Base-by-base conservation (phyloP, 139 green algal genomes). In the Penium margaritaceum region DNA sequence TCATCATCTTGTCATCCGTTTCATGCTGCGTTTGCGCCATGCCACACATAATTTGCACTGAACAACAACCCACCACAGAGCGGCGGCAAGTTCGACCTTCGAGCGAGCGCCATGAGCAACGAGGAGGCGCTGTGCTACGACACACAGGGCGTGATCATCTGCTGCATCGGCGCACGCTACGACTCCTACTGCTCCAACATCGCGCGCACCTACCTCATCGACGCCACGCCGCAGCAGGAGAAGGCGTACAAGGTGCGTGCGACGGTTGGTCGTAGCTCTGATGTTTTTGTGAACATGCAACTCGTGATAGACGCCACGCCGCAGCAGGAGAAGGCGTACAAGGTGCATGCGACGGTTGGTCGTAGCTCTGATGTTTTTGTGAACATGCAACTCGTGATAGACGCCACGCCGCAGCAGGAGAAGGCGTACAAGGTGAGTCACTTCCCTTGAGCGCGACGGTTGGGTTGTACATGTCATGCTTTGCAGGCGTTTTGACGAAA, bases 101-200 rank as follows among this genome's bases (percentile, higher is more conserved):
- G 84, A 41, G 63, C 78, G 21, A 78, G 29, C 34, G 84, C 84
- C 12, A 63, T 78, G 37, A 84, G 72, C 72, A 85, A 84, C 29
- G 84, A 89, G 53, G 72, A 85, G 2, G 24, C 55, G 27, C 74
- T 95, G 24, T 66, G 87, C 74, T 91, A 90, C 30, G 44, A 78
- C 27, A 32, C 62, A 3, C 77, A 76, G 60, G 89, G 85, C 15
- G 87, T 92, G 4, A 90, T 95, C 30, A 61, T 92, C 19, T 70
- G 87, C 7, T 87, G 19, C 46, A 57, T 95, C 7, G 90, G 90
- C 21, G 81, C 84, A 12, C 75, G 88, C 30, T 97, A 98, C 85
- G 79, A 73, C 30, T 88, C 80, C 41, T 98, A 98, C 86, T 98
- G 94, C 81, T 85, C 93, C 65, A 98, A 95, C 67, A 66, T 98